Conservation (phyloP, 2,329 filamentous ascomycete genomes). For the Talaromyces piceae region DNA sequence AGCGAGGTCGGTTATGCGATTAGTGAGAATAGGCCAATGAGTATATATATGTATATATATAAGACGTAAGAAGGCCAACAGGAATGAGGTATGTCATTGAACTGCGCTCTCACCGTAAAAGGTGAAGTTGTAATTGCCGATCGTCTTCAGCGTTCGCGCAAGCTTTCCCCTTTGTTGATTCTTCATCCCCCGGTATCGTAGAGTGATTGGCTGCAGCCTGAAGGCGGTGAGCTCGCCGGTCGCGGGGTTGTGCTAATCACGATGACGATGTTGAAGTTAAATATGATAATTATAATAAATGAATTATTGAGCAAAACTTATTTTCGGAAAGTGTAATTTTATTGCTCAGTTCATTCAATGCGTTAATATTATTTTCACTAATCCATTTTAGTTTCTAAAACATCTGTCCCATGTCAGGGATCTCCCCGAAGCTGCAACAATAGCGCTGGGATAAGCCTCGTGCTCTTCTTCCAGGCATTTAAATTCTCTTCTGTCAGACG, state of each 20-base stretch:
- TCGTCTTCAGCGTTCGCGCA: not conserved
- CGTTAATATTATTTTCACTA: not conserved
- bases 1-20: not conserved
- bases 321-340: too few species aligned
- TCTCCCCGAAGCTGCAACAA: not conserved
- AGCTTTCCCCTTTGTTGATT: not conserved
- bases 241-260: not conserved
- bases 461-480: not conserved
- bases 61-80: not conserved
- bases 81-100: not conserved
- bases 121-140: not conserved
- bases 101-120: not conserved
- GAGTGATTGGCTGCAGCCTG: not conserved
- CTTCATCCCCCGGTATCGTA: not conserved
- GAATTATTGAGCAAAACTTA: too few species aligned
- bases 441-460: not conserved
- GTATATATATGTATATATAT: too few species aligned
- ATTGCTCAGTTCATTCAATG: not conserved
- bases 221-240: slow-evolving; percentile 3
- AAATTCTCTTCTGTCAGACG: not conserved
- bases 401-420: not conserved
- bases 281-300: too few species aligned
- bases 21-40: too few species aligned
- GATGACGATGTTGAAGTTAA: not conserved
- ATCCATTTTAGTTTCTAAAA: not conserved